Base-by-base conservation (phyloP, 2,329 filamentous ascomycete genomes). In the Diplodia intermedia region DNA sequence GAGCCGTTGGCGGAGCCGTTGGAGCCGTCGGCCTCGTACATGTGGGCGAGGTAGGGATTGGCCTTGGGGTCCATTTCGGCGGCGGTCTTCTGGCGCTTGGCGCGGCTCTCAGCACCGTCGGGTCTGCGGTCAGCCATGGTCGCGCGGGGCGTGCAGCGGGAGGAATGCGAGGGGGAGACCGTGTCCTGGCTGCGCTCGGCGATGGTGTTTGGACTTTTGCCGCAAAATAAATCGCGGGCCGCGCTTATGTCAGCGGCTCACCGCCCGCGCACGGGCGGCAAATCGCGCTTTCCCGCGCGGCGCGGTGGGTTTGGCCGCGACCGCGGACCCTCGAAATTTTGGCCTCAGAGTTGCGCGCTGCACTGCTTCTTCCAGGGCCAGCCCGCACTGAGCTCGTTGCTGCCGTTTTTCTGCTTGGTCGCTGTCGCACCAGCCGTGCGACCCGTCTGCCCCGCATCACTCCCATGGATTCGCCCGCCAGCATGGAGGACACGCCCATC, bases 21-120 rank as follows among this genome's bases (percentile, higher is more conserved):
- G 66, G 73, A 73, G 72, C 75, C 71, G 74, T 75, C 75, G 72
- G 79, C 82, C 71, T 90, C 85, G 80, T 94, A 89, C 88, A 91
- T 91, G 81, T 99, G 95, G 68, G 93, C 92, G 70, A 99, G 88
- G 83, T 99, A 98, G 1, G 92, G 92, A 78, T 98, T 98, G 77
- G 86, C 76, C 69, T 82, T 81, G 66, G 86, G 86, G 75, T 88
- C 85, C 71, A 79, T 81, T 70, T 81, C 80, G 72, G 78, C 71
- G 73, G 74, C 76, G 71, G 83, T 84, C 76, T 87, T 87, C 75
- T 85, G 82, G 70, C 84, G 84, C 80, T 85, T 89, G 72, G 79
- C 79, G 73, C 84, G 82, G 71, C 80, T 82, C 71, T 79, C 80
- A 70, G 84, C 82, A 65, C 79, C 77, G 71, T 85, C 82, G 76